A percentile compares a stretch with the other conserved stretches of the same genome.
Evolutionary conservation across 2,329 filamentous ascomycete genomes (phyloP).

Genomic region (Blastomyces silverae): DNA sequence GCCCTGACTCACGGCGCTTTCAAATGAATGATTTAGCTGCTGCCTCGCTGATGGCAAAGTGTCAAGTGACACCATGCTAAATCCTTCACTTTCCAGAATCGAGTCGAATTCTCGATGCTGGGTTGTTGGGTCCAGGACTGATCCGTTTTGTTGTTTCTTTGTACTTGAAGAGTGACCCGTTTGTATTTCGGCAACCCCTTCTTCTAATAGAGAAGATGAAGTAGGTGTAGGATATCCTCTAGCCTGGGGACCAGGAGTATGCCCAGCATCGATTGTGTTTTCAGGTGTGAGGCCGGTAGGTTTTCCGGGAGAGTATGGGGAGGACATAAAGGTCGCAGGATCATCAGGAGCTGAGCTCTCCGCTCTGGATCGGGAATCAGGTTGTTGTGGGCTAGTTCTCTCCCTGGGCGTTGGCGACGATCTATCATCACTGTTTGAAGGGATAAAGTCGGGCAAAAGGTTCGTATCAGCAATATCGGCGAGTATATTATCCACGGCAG

Average conservation of each 20-base stretch:
- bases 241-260: constrained; percentile 28
- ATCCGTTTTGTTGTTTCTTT: constrained; percentile 1
- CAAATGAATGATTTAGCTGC: constrained; percentile 33
- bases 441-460: not conserved
- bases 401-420: constrained; percentile 3
- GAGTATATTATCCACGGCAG: not conserved
- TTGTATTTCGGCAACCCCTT: constrained; percentile 26
- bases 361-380: not conserved
- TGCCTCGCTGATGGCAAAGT: constrained; percentile 47
- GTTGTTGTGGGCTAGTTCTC: constrained; percentile 4
- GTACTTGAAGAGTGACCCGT: not conserved
- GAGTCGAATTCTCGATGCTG: constrained; percentile 47
- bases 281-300: constrained; percentile 28
- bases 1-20: not conserved
- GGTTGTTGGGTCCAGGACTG: constrained; percentile 32
- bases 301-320: constrained; percentile 30
- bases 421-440: not conserved
- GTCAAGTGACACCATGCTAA: constrained; percentile 52
- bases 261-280: constrained; percentile 32
- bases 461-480: not conserved
- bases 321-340: constrained; percentile 28
- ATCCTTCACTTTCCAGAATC: constrained; percentile 52
- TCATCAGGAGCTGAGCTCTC: not conserved
- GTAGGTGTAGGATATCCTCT: constrained; percentile 38
- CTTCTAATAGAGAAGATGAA: constrained; percentile 36